phyloP scores from a whole-genome alignment of 805 yeast genomes.

The Barnettozyma vustinii region DNA sequence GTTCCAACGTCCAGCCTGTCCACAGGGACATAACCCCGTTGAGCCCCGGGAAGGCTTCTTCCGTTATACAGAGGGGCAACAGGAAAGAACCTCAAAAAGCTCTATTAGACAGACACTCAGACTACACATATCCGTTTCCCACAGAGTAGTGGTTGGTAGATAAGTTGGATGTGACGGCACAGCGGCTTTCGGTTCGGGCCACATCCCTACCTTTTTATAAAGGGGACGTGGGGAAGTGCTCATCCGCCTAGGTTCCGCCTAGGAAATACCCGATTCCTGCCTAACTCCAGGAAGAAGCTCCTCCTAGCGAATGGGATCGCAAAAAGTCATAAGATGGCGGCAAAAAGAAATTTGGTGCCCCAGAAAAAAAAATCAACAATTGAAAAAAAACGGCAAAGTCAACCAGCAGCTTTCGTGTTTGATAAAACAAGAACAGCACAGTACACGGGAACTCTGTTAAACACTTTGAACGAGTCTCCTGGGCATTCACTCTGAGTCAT shows the following conservation, averaged over 20 bases:
- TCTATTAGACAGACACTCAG: too few species aligned
- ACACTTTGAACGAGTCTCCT: not conserved
- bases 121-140: too few species aligned
- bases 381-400: not conserved
- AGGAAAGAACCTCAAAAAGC: too few species aligned
- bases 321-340: not conserved
- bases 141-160: not conserved
- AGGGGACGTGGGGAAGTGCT: not conserved
- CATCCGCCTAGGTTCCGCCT: not conserved
- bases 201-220: not conserved
- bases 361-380: conserved; percentile 1
- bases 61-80: not conserved
- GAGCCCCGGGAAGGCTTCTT: not conserved
- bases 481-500: not conserved
- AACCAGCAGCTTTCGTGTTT: not conserved
- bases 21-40: not conserved
- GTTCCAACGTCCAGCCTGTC: not conserved
- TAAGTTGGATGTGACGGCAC: not conserved
- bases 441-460: not conserved
- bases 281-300: not conserved
- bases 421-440: not conserved
- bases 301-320: not conserved
- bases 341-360: conserved; percentile 1
- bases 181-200: not conserved
- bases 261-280: not conserved